Conservation (phyloP, 306 rosid species). For the Citrullus colocynthis region DNA sequence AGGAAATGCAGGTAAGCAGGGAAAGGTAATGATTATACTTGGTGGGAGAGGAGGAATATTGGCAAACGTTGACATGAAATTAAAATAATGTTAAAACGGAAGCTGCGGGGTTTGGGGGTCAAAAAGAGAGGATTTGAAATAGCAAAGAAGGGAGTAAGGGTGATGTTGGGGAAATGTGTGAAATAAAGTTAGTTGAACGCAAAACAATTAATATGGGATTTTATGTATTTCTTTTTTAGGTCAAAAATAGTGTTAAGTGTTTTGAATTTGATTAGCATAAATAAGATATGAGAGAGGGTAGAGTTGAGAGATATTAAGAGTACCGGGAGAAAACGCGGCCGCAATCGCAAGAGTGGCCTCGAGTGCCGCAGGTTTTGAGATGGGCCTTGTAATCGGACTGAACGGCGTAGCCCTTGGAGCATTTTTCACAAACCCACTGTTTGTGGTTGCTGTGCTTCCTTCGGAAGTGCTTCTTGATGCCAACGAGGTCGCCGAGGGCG, state of each 20-base stretch:
- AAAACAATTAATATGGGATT: constrained; percentile 13
- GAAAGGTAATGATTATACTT: background rate
- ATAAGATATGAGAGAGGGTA: no score
- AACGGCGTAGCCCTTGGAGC: constrained; percentile 89
- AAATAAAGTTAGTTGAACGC: background rate
- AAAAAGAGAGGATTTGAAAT: background rate
- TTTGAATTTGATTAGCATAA: no score
- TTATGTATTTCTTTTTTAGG: constrained; percentile 29
- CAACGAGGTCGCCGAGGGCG: constrained; percentile 95
- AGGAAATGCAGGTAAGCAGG: background rate
- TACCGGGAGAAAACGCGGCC: constrained; percentile 88
- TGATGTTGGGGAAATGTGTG: constrained; percentile 55
- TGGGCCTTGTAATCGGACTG: constrained; percentile 97
- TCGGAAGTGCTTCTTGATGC: constrained; percentile 89
- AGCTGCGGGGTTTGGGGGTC: background rate
- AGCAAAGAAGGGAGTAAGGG: background rate
- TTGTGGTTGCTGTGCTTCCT: constrained; percentile 88
- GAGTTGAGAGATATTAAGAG: background rate
- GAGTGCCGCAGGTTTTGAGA: constrained; percentile 93
- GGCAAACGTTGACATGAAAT: background rate
- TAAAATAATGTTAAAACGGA: background rate
- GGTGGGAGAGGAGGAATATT: background rate
- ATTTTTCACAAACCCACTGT: constrained; percentile 90
- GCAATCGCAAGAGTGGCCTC: constrained; percentile 97
- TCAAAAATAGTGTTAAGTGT: constrained; percentile 8